A percentile compares a stretch with the other conserved stretches of the same genome.
These are phyloP conservation scores for Dentiscutata heterogama DNA, from an alignment of 371 early-diverging fungal species.

Conservation along the genomic window DNA sequence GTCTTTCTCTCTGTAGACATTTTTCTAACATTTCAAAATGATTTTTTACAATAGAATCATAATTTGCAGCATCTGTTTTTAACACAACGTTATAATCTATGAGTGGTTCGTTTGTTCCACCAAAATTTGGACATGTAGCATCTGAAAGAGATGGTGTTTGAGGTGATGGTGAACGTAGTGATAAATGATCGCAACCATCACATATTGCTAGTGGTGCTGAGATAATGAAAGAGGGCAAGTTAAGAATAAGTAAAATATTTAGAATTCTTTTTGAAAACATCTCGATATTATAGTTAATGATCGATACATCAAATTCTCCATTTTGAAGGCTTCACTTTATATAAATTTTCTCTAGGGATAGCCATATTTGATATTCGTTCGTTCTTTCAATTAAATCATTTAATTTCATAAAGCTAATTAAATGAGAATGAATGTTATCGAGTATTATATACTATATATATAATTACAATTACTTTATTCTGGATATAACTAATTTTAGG, in stretches of 20 bases:
- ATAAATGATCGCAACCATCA: conserved; percentile 14
- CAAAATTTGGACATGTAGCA: neutral
- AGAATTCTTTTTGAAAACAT: conserved; percentile 21
- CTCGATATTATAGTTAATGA: neutral
- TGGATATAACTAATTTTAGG: conserved; percentile 1
- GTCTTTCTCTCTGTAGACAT: conserved; percentile 9
- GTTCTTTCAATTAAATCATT: conserved; percentile 9
- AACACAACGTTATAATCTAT: conserved; percentile 1
- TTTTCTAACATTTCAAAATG: conserved; percentile 34
- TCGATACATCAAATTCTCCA: conserved; percentile 6
- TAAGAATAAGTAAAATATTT: conserved; percentile 16
- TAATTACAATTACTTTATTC: conserved; percentile 12
- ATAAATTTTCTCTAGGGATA: conserved; percentile 10
- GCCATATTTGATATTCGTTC: conserved; percentile 1
- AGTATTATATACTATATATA: too few relatives aligned
- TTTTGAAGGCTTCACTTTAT: conserved; percentile 7
- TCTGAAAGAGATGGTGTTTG: conserved; percentile 6
- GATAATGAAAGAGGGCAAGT: conserved; percentile 8
- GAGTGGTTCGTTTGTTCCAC: conserved; percentile 18
- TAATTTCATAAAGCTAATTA: neutral
- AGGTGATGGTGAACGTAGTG: conserved; percentile 13
- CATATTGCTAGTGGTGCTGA: conserved; percentile 20
- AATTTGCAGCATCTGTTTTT: conserved; percentile 9
- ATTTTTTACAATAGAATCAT: conserved; percentile 20
- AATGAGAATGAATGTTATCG: neutral